Evolutionary conservation across 2,329 filamentous ascomycete genomes (phyloP).

Genomic region (Aaosphaeria arxii): DNA sequence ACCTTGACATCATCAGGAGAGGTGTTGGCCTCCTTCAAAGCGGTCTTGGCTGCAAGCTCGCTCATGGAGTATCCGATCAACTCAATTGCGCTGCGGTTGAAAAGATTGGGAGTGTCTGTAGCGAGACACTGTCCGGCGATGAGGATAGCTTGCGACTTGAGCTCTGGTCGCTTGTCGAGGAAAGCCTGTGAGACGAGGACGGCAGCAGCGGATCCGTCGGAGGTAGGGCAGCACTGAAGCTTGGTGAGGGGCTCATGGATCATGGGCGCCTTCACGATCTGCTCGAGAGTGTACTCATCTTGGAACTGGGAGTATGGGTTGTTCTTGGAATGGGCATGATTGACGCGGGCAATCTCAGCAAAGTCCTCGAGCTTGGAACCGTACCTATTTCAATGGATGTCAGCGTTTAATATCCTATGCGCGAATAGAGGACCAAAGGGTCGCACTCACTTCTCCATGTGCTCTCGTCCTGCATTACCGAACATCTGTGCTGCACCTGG

Average conservation of each 20-base stretch:
- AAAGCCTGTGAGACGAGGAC: conserved; percentile 87
- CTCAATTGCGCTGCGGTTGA: conserved; percentile 78
- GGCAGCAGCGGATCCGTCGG: conserved; percentile 84
- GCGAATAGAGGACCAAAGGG: neutral
- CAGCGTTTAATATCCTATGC: conserved; percentile 6
- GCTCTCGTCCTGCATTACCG: conserved; percentile 88
- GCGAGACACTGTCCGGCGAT: conserved; percentile 85
- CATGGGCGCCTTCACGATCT: conserved; percentile 72
- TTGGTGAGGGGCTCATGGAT: conserved; percentile 89
- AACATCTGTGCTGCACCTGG: conserved; percentile 91
- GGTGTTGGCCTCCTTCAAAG: conserved; percentile 70
- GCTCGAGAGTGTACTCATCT: conserved; percentile 82
- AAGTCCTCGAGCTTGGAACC: conserved; percentile 84
- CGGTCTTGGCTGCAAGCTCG: conserved; percentile 63
- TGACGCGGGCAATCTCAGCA: conserved; percentile 88
- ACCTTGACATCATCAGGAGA: conserved; percentile 70
- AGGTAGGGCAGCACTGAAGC: conserved; percentile 97
- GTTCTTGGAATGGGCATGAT: conserved; percentile 84
- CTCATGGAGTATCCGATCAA: conserved; percentile 88
- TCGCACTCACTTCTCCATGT: conserved; percentile 77
- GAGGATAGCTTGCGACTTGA: conserved; percentile 77
- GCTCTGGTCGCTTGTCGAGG: conserved; percentile 78
- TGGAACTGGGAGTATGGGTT: conserved; percentile 99
- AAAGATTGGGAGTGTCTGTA: conserved; percentile 79
- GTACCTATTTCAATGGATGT: conserved; percentile 53